Base-by-base conservation (phyloP, 192 early-diverging fungal genomes). In the Entrophospora sp. region DNA sequence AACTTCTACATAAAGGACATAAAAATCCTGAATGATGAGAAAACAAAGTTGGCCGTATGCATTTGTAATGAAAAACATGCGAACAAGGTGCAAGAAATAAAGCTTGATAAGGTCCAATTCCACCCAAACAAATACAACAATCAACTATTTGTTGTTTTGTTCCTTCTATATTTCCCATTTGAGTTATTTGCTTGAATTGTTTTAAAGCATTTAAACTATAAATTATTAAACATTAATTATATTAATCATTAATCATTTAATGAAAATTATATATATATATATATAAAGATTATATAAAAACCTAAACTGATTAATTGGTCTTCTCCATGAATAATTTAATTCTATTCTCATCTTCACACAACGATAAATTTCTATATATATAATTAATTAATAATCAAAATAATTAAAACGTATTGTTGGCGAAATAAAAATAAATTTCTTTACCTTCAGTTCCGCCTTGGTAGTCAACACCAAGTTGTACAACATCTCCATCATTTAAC, bases 391-490 rank as follows among this genome's bases (percentile, higher is more conserved):
- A 48, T 7, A 20, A 48, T 18, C 4, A 48, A 18, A 18, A 48
- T 5, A 48, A n/a, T n/a, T n/a, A n/a, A n/a, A n/a, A n/a, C n/a
- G n/a, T n/a, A 40, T 40, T 40, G n/a, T 40, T 9, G 14, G 38
- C 6, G 38, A 9, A 40, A 40, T 40, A 9, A 22, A 1, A 52
- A 1, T 22, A n/a, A 2, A 24, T 1, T 1, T 52, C 49, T n/a
- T 16, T 6, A 84, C 86, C 87, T 77, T 94, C 85, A 18, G 81
- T 83, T 27, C 91, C 82, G 42, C 92, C 93, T 77, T 94, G 92
- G 71, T 96, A 96, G 66, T 98, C 96, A 12, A 95, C 89, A 32
- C 96, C 96, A 20, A 98, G 79, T 79, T 98, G 94, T 46, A 98
- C 77, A 20, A 98, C 81, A 73, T 98, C 96, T 8, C 91, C 91